Base-by-base conservation (phyloP, 73 alveolate genomes). In the Diophrys appendiculata region DNA sequence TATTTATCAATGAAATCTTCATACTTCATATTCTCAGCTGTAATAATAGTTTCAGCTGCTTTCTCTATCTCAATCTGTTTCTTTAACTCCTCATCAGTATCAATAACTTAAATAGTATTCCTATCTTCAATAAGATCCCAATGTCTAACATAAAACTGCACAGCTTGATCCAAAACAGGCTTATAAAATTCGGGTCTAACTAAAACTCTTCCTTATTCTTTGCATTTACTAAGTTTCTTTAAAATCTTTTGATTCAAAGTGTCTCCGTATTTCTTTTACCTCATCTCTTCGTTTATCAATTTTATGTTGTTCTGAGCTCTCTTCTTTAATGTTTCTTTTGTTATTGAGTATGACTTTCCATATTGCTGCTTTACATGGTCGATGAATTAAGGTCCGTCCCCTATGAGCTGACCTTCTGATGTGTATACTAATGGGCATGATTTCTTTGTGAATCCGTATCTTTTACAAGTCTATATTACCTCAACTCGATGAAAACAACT, bases 391-490 rank as follows among this genome's bases (percentile, higher is more conserved):
- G 56, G 60, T 2, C 78, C 91, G 69, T 89, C 95, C 0, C 95
- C 95, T 22, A 89, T 89, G 25, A 89, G 82, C 3, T 85, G 54
- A 14, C 95, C 95, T 54, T 89, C 95, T 18, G 77, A 67, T 0
- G 95, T 89, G 79, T 73, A 89, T 14, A 89, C 78, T 22, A 89
- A 32, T 29, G 95, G 95, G 72, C 92, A 83, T 11, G 90, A 83
- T 52, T 84, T 52, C 52, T 52, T 78, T 18, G 34, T 73, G 69
- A 89, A 89, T 52, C 95, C 95, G 69, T 89, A 89, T 0, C 88
- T 67, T 33, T 86, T 64, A 52, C 78, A 35, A 1, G 76, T 52
- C 85, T 82, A 35, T n/a, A n/a, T n/a, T n/a, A n/a, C n/a, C n/a
- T n/a, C n/a, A n/a, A n/a, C n/a, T 29, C n/a, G 2, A 18, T 31